A percentile compares a stretch with the other conserved stretches of the same genome.
Evolutionary conservation across 2,329 filamentous ascomycete genomes (phyloP).

Genomic region (Xenosphaeropsis pyriputrescens): DNA sequence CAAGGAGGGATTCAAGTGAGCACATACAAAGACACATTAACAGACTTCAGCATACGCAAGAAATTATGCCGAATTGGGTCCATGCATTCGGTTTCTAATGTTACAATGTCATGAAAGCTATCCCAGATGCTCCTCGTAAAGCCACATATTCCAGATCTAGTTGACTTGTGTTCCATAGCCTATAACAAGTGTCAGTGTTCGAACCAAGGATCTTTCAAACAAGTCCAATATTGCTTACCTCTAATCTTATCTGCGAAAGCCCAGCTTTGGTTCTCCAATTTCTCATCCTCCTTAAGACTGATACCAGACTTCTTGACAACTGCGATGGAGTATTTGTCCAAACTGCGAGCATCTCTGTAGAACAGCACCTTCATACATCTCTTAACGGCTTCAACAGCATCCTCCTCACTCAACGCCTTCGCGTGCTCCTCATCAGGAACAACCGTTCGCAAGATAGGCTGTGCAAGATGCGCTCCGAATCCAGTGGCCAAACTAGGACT

Average conservation of each 20-base stretch:
- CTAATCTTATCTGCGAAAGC: slow-evolving; percentile 90
- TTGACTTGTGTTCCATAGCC: slow-evolving; percentile 80
- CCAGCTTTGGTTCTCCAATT: slow-evolving; percentile 94
- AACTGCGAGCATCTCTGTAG: slow-evolving; percentile 87
- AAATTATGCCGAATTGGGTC: not conserved
- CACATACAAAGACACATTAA: too few relatives aligned
- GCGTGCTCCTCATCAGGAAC: slow-evolving; percentile 75
- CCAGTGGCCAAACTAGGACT: slow-evolving; percentile 84
- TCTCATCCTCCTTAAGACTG: slow-evolving; percentile 68
- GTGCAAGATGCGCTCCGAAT: slow-evolving; percentile 82
- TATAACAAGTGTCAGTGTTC: too few relatives aligned
- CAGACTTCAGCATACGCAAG: too few relatives aligned
- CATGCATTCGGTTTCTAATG: not conserved
- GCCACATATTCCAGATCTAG: slow-evolving; percentile 12
- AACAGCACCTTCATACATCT: slow-evolving; percentile 98
- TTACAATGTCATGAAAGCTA: not conserved
- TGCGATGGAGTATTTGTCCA: slow-evolving; percentile 84
- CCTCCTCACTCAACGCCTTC: slow-evolving; percentile 55
- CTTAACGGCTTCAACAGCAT: slow-evolving; percentile 68
- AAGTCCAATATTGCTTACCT: slow-evolving; percentile 3
- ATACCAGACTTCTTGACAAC: slow-evolving; percentile 83
- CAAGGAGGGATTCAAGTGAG: too few relatives aligned
- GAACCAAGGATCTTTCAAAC: not conserved
- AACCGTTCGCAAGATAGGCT: slow-evolving; percentile 74
- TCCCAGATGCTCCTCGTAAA: too few relatives aligned